Conservation (phyloP, 1,284 basidiomycete species). For the Austroboletus novae-zelandiae region DNA sequence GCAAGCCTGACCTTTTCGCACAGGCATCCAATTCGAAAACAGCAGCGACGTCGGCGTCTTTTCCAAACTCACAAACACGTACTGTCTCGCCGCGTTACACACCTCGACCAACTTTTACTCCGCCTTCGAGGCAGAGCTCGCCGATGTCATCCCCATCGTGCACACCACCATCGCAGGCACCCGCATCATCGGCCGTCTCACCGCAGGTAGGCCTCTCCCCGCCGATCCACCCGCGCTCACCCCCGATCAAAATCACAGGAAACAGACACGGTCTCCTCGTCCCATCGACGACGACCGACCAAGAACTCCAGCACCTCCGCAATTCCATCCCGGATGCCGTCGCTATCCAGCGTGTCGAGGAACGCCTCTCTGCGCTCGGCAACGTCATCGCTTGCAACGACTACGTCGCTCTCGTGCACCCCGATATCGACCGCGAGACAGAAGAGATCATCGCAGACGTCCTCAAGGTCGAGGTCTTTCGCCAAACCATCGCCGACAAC, state of each 20-base stretch:
- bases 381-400: slow-evolving; percentile 99
- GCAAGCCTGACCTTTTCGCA: background rate
- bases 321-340: slow-evolving; percentile 94
- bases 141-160: slow-evolving; percentile 93
- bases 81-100: slow-evolving; percentile 90
- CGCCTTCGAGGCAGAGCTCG: slow-evolving; percentile 92
- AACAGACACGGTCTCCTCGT: slow-evolving; percentile 97
- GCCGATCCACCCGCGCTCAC: background rate
- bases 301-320: slow-evolving; percentile 96
- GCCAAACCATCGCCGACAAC: slow-evolving; percentile 96
- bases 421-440: slow-evolving; percentile 97
- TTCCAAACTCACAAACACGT: slow-evolving; percentile 93
- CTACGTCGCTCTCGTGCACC: slow-evolving; percentile 95
- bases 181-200: slow-evolving; percentile 90
- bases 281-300: slow-evolving; percentile 94
- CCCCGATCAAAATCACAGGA: slow-evolving; percentile 41
- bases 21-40: slow-evolving; percentile 95
- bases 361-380: slow-evolving; percentile 92
- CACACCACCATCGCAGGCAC: slow-evolving; percentile 97
- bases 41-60: slow-evolving; percentile 96
- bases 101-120: slow-evolving; percentile 99
- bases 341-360: slow-evolving; percentile 94
- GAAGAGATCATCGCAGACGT: slow-evolving; percentile 99
- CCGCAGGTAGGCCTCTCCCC: slow-evolving; percentile 63
- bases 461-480: slow-evolving; percentile 98